Conservation (phyloP, 2,329 filamentous ascomycete species). For the Aureobasidium sp. region DNA sequence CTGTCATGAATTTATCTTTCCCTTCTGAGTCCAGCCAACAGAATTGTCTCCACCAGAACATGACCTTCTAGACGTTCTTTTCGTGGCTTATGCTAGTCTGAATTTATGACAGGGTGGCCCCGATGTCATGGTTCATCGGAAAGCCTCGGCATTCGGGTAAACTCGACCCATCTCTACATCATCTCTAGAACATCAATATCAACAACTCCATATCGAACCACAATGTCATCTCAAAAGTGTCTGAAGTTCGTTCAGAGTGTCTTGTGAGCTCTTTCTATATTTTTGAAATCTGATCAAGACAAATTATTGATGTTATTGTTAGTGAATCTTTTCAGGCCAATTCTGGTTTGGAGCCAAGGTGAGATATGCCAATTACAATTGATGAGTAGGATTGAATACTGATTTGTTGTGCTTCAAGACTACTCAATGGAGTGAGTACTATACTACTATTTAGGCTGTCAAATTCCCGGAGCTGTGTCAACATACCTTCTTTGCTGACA, state of each 20-base stretch:
- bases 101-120: background rate
- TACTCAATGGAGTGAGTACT: conserved; percentile 36
- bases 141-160: conserved; percentile 7
- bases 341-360: conserved; percentile 87
- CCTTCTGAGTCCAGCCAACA: too few relatives aligned
- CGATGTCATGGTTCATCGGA: background rate
- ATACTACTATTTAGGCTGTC: background rate
- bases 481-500: background rate
- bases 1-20: too few relatives aligned
- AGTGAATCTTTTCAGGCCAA: conserved; percentile 78
- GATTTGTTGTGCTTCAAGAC: conserved; percentile 23
- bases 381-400: background rate
- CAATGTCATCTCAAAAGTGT: conserved; percentile 13
- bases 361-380: conserved; percentile 17
- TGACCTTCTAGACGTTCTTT: too few relatives aligned
- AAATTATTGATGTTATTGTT: conserved; percentile 42
- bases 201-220: background rate
- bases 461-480: too few relatives aligned
- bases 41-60: too few relatives aligned
- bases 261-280: background rate
- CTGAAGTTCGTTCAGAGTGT: conserved; percentile 14
- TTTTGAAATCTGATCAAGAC: background rate
- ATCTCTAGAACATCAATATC: background rate
- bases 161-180: background rate
- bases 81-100: too few relatives aligned